Evolutionary conservation across 352 stramenopile species (phyloP), one percentile per base, ranked within the genome.

Genomic region (Globisporangium solare): DNA sequence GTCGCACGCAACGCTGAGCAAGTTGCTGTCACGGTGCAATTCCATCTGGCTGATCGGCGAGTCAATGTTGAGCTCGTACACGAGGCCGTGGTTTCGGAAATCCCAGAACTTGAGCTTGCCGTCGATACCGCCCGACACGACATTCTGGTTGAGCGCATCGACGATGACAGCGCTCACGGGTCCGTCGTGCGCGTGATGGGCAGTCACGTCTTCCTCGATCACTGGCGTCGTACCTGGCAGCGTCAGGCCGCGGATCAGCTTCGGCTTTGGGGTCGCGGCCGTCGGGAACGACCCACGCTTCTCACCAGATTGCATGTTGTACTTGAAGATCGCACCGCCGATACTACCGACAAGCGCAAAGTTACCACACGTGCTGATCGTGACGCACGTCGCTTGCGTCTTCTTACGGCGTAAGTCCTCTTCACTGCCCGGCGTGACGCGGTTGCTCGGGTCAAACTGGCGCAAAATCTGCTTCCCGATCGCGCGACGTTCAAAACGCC

Each of bases 231-330:
- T 67, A 0, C 83, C 83, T 0, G 83, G 83, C 17, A 91, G 58
- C 51, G 78, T 73, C 11, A 94, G 74, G 50, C 70, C 75, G 10
- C 72, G 73, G 50, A 92, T 89, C 54, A 91, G 64, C 61, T 79
- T 76, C 4, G 69, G 47, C 56, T 79, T 84, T 12, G 79, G 76
- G 11, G 84, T 92, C 32, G 73, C 87, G 1, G 88, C 73, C 32
- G 86, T 86, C 11, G 94, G 94, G 69, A 89, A 99, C 20, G 82
- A 92, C 13, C 95, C 95, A 20, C 95, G 83, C 40, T 82, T 74
- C 35, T 97, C 81, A 20, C 96, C 94, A 32, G 88, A 98, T 71
- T 99, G 95, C 63, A 98, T 86, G 67, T 98, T 98, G 78, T 98
- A 99, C 47, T 93, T 93, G 76, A 94, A 98, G 24, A 98, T 81